phyloP scores from a whole-genome alignment of 345 rosid species.

The Rhodomyrtus tomentosa region DNA sequence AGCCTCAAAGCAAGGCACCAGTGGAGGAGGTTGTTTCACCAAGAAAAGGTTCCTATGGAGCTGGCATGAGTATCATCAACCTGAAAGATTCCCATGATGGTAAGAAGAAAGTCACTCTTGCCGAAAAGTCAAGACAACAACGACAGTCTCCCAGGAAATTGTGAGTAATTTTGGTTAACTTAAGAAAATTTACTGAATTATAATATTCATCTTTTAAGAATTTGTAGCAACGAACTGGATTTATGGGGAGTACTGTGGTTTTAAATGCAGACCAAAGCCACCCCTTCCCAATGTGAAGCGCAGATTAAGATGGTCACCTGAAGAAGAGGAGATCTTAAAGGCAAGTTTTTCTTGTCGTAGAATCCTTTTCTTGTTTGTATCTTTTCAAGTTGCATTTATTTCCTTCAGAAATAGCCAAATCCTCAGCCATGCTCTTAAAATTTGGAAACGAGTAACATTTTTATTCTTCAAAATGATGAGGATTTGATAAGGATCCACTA shows the following conservation, averaged over 20 bases:
- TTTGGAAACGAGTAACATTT: not conserved
- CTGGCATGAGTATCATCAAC: not conserved
- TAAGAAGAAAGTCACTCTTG: not conserved
- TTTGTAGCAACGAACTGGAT: not conserved
- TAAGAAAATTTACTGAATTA: not conserved
- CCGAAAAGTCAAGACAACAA: not conserved
- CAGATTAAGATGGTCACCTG: not conserved
- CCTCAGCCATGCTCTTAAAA: not conserved
- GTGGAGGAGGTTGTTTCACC: not conserved
- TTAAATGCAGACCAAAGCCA: not conserved
- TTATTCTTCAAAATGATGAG: not conserved
- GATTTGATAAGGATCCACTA: not conserved
- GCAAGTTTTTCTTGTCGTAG: not conserved
- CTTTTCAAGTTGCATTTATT: not conserved
- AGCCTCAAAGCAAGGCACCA: not conserved
- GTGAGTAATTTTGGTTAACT: not conserved
- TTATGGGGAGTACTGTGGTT: not conserved
- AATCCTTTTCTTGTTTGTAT: not conserved
- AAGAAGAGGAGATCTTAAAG: conserved; percentile 3
- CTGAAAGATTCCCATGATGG: not conserved
- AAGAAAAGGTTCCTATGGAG: conserved; percentile 1
- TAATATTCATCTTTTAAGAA: not conserved
- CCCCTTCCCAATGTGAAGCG: not conserved
- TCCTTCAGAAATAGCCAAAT: not conserved
- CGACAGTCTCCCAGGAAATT: not conserved